Evolutionary conservation across 2,329 filamentous ascomycete genomes (phyloP), one percentile per base, ranked within the genome.

Genomic region (Diplocarpon rosae): DNA sequence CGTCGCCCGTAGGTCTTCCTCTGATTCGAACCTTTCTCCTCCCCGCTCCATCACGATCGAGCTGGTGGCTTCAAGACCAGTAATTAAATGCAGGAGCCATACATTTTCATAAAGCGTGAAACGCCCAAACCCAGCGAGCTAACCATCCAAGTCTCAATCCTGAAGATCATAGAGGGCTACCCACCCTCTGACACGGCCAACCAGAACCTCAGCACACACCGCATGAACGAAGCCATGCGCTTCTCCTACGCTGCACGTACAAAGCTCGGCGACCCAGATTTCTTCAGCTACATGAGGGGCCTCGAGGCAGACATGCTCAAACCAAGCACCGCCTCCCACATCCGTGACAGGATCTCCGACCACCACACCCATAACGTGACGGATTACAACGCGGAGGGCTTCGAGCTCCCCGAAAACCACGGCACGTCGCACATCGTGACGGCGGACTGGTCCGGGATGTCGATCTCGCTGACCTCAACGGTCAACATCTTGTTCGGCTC

Each of bases 401-500:
- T 85, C 11, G 83, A 83, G 58, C 72, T 73, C 5, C 69, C 84
- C 13, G 75, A 83, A 2, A 83, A 79, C 47, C 79, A 82, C 39
- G 85, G 85, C 1, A 90, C 85, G 0, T 82, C 77, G 14, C 84
- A 88, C 54, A 66, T 89, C 8, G 78, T 85, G 0, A 70, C 84
- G 0, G 78, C 81, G 0, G 90, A 95, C 62, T 63, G 65, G 7
- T 71, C 73, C 0, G 89, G 89, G 6, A 70, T 95, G 62, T 79
- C 87, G 2, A 74, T 93, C 30, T 83, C 84, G 1, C 71, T 88
- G 11, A 95, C 89, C 0, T 92, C 87, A 1, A 95, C 90, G 0
- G 70, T 95, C 45, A 95, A 95, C 63, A 70, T 92, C 4, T 71
- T 92, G 2, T 96, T 94, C 56, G 90, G 90, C 37, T 82, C 80